A percentile compares a stretch with the other conserved stretches of the same genome.
Conservation (phyloP, 2,329 filamentous ascomycete species). For the Curvularia verruculosa region DNA sequence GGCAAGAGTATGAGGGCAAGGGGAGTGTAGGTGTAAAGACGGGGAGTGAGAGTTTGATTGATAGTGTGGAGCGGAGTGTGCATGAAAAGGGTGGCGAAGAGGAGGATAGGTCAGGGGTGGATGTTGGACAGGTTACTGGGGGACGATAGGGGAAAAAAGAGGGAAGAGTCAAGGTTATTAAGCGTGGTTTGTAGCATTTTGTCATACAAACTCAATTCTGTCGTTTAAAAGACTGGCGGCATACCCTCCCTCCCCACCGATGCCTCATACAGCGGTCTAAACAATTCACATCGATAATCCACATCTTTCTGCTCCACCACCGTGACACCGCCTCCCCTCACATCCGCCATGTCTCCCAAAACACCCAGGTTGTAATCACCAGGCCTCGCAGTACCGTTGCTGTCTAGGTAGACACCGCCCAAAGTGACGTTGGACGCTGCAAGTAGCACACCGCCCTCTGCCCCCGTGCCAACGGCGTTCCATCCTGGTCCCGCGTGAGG, state of each 20-base stretch:
- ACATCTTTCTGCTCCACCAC: not conserved
- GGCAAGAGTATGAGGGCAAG: constrained; percentile 8
- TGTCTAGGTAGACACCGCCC: not conserved
- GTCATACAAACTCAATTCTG: too few relatives aligned
- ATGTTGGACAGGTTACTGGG: constrained; percentile 5
- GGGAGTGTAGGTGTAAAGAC: constrained; percentile 15
- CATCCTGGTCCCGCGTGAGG: not conserved
- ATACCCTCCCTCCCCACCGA: not conserved
- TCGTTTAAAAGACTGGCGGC: not conserved
- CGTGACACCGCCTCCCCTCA: not conserved
- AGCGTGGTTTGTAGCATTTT: too few relatives aligned
- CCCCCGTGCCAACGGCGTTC: not conserved
- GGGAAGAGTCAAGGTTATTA: not conserved
- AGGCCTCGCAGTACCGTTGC: not conserved
- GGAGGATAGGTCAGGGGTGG: constrained; percentile 9
- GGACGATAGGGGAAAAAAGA: not conserved
- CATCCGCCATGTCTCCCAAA: not conserved
- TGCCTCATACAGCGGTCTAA: not conserved
- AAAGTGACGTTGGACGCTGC: not conserved
- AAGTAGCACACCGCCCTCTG: not conserved
- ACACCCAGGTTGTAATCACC: not conserved
- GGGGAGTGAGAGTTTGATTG: constrained; percentile 22
- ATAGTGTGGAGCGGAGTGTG: constrained; percentile 21
- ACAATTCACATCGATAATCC: not conserved
- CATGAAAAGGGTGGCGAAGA: constrained; percentile 13